Evolutionary conservation across 2,329 filamentous ascomycete genomes (phyloP), one percentile per base, ranked within the genome.

Genomic region (Ophiostoma sp.): DNA sequence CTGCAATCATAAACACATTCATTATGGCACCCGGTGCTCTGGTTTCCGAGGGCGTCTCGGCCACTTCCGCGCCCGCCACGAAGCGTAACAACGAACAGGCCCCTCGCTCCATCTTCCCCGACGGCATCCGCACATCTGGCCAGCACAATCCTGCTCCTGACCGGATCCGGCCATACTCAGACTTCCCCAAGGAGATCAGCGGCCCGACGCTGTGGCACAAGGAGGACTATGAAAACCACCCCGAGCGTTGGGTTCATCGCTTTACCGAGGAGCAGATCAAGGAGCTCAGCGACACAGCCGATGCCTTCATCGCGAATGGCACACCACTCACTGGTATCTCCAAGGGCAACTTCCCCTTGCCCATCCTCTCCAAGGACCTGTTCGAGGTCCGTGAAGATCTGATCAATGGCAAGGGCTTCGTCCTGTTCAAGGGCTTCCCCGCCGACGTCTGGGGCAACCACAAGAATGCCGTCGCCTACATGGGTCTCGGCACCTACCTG

Each of bases 391-490:
- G 81, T 40, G 72, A 77, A 14, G 79, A 82, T 71, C 77, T 83
- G 27, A 78, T 96, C 68, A 86, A 96, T 75, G 92, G 91, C 72
- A 95, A 95, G 75, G 93, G 93, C 16, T 96, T 96, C 79, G 90
- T 95, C 71, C 84, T 96, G 14, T 95, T 96, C 82, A 96, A 95
- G 77, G 87, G 89, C 66, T 89, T 96, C 76, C 92, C 92, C 0
- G 90, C 93, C 0, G 75, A 84, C 60, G 76, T 84, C 78, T 97
- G 93, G 93, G 87, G 89, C 0, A 85, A 87, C 66, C 84, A 87
- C 76, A 96, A 96, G 80, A 91, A 87, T 11, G 92, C 92, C 7
- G 87, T 92, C 11, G 92, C 89, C n/a, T 96, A 96, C 79, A 93
- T 96, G 89, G 93, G 93, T 4, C 83, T 97, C 2, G 89, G 91